Evolutionary conservation across 371 early-diverging fungal species (phyloP).

Genomic region (Nematocida ironsii): DNA sequence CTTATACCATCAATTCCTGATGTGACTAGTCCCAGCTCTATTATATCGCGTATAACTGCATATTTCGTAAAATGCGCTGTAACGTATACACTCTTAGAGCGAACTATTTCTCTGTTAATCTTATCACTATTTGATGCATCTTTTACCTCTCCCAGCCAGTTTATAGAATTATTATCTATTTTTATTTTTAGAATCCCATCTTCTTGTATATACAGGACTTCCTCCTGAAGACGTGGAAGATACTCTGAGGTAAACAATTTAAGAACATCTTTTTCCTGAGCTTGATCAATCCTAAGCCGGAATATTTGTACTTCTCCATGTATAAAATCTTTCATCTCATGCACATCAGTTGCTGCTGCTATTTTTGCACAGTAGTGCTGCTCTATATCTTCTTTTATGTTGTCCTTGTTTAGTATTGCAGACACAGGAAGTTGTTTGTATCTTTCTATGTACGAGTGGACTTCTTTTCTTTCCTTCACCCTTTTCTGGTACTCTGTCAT

Average conservation of each 20-base stretch:
- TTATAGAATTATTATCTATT: conserved; percentile 20
- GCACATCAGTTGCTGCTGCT: not conserved
- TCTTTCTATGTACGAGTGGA: conserved; percentile 44
- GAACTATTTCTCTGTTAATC: not conserved
- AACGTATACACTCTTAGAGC: not conserved
- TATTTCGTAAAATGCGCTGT: conserved; percentile 65
- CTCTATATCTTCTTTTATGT: conserved; percentile 4
- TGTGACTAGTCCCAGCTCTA: conserved; percentile 35
- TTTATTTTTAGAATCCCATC: conserved; percentile 7
- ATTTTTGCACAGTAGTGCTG: conserved; percentile 32
- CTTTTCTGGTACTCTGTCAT: conserved; percentile 7
- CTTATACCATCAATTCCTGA: conserved; percentile 33
- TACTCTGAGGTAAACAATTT: conserved; percentile 57
- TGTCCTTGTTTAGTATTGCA: not conserved
- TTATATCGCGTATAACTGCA: conserved; percentile 49
- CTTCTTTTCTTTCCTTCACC: conserved; percentile 12
- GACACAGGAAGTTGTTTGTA: conserved; percentile 23
- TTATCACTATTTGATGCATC: not conserved
- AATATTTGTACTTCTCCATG: conserved; percentile 64
- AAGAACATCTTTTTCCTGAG: conserved; percentile 8
- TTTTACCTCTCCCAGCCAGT: conserved; percentile 13
- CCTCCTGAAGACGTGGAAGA: conserved; percentile 38
- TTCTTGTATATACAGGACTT: not conserved
- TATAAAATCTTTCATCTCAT: conserved; percentile 56
- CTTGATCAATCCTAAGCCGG: conserved; percentile 35